phyloP scores from a whole-genome alignment of 371 early-diverging fungal species.

The Actinomucor elegans region DNA sequence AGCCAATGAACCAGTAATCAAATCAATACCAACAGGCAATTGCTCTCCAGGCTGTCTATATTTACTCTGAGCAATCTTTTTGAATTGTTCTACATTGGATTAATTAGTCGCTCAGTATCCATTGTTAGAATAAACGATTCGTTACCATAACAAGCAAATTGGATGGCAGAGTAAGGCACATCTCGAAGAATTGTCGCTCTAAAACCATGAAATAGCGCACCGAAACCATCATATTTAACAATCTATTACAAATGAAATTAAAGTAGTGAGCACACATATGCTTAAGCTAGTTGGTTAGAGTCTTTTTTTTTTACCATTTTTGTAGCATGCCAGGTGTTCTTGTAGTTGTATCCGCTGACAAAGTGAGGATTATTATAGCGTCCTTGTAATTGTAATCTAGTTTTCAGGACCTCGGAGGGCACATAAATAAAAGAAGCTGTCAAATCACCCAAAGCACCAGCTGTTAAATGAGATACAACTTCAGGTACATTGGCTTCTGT shows the following conservation, averaged over 20 bases:
- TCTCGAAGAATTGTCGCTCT: slow-evolving; percentile 68
- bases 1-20: slow-evolving; percentile 62
- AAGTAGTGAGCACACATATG: neutral
- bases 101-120: neutral
- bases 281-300: no score
- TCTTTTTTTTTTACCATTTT: slow-evolving; percentile 44
- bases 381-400: slow-evolving; percentile 81
- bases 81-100: slow-evolving; percentile 41
- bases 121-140: neutral
- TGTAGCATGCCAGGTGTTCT: slow-evolving; percentile 71
- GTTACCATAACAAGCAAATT: slow-evolving; percentile 73
- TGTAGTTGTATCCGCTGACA: slow-evolving; percentile 75
- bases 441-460: slow-evolving; percentile 77
- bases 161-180: slow-evolving; percentile 72
- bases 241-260: slow-evolving; percentile 36
- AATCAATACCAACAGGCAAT: slow-evolving; percentile 53
- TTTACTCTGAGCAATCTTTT: slow-evolving; percentile 39
- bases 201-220: slow-evolving; percentile 69
- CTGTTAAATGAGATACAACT: slow-evolving; percentile 64
- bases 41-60: slow-evolving; percentile 30
- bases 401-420: slow-evolving; percentile 79
- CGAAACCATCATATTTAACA: slow-evolving; percentile 61
- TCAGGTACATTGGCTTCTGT: slow-evolving; percentile 59
- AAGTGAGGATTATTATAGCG: slow-evolving; percentile 77
- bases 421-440: slow-evolving; percentile 76